These are phyloP conservation scores for Malassezia pachydermatis DNA, from an alignment of 1,284 basidiomycete genomes.

Conservation along the genomic window DNA sequence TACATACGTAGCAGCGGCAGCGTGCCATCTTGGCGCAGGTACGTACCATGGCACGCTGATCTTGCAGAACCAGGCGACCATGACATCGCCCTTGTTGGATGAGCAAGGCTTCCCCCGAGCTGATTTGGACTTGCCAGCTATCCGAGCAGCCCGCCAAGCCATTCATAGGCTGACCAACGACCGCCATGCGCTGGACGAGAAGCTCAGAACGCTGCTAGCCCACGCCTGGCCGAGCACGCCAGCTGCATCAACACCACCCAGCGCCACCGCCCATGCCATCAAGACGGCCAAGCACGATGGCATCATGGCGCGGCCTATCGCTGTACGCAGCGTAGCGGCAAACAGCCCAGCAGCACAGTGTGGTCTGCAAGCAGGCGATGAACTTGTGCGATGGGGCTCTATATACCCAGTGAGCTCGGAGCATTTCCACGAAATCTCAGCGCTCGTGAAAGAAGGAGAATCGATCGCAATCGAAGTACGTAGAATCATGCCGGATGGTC, in stretches of 20 bases:
- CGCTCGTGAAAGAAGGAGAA: constrained; percentile 4
- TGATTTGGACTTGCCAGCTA: constrained; percentile 9
- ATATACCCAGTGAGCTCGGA: background rate
- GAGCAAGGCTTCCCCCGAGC: constrained; percentile 16
- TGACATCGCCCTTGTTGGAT: constrained; percentile 16
- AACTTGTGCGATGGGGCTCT: background rate
- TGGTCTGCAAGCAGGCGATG: constrained; percentile 11
- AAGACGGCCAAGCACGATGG: background rate
- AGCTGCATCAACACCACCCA: background rate
- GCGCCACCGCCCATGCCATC: background rate
- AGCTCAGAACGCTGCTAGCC: constrained; percentile 2
- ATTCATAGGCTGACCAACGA: constrained; percentile 13
- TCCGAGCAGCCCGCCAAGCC: constrained; percentile 6
- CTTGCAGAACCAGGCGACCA: constrained; percentile 10
- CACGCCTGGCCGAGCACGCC: background rate
- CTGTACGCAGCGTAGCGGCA: constrained; percentile 10
- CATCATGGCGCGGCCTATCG: background rate
- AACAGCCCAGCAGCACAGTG: constrained; percentile 4
- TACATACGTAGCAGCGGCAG: too few species aligned
- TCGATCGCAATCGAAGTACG: background rate
- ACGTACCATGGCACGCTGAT: too few species aligned
- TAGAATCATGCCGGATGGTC: background rate
- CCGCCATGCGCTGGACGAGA: constrained; percentile 1
- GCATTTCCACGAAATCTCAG: background rate
- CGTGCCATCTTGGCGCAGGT: too few species aligned